Evolutionary conservation across 179 eudicot genomes (phyloP).

Genomic region (Camellia oleifera): DNA sequence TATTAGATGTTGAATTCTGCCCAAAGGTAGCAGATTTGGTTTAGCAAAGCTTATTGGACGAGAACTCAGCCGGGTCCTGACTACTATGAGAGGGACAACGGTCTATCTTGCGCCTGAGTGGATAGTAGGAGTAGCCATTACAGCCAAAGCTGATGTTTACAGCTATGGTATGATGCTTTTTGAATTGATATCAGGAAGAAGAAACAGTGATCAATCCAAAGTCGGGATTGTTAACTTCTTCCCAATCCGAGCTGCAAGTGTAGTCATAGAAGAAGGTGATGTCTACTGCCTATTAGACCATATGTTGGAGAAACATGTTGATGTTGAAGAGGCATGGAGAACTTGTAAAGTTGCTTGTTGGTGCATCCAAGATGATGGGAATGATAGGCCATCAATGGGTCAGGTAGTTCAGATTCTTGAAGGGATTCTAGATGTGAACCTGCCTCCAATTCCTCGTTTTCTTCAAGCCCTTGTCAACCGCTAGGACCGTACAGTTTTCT

Average conservation of each 20-base stretch:
- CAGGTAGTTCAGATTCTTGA: constrained; percentile 31
- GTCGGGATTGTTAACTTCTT: constrained; percentile 12
- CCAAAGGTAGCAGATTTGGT: constrained; percentile 60
- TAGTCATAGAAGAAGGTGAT: constrained; percentile 11
- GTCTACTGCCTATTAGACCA: constrained; percentile 20
- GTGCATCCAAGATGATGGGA: constrained; percentile 39
- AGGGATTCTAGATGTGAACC: constrained; percentile 25
- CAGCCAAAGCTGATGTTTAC: no score
- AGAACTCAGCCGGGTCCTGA: no score
- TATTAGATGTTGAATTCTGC: constrained; percentile 42
- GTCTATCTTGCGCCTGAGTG: no score
- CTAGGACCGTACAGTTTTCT: no score
- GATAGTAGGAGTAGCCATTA: no score
- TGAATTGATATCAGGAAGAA: no score
- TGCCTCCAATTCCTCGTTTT: constrained; percentile 29
- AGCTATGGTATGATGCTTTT: no score
- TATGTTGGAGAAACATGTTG: constrained; percentile 16
- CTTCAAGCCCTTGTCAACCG: constrained; percentile 11
- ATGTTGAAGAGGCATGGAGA: constrained; percentile 15
- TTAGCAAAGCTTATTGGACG: constrained; percentile 8
- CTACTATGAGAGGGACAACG: no score
- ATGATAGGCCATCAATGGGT: constrained; percentile 29
- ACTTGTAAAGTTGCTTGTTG: constrained; percentile 34
- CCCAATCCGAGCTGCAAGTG: constrained; percentile 17
- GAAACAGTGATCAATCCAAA: background rate